Evolutionary conservation across 2,329 filamentous ascomycete species (phyloP).

Genomic region (Pyrenophora teres): DNA sequence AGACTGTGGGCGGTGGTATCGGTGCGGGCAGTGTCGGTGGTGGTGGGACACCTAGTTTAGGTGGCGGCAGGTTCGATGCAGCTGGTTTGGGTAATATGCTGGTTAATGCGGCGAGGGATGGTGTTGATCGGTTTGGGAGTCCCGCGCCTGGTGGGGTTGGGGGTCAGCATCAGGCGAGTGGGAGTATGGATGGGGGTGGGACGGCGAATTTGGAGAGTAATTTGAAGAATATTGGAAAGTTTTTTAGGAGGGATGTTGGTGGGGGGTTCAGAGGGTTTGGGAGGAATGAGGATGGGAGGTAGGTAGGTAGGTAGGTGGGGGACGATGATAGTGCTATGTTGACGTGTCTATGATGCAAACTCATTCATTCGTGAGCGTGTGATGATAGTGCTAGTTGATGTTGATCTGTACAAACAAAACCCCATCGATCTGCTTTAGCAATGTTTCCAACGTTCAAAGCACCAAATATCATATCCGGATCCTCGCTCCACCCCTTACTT

Average conservation of each 20-base stretch:
- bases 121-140: slow-evolving; percentile 76
- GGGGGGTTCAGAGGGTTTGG: slow-evolving; percentile 55
- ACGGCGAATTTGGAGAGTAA: slow-evolving; percentile 83
- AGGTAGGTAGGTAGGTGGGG: neutral
- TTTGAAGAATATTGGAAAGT: slow-evolving; percentile 92
- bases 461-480: no score
- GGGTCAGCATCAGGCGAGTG: slow-evolving; percentile 40
- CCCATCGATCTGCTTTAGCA: no score
- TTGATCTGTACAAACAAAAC: no score
- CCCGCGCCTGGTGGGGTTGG: slow-evolving; percentile 37
- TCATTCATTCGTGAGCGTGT: no score
- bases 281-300: slow-evolving; percentile 38
- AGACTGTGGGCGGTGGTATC: slow-evolving; percentile 44
- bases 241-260: slow-evolving; percentile 87
- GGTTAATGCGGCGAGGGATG: slow-evolving; percentile 84
- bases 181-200: slow-evolving; percentile 42
- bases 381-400: no score
- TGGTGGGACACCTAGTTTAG: slow-evolving; percentile 42
- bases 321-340: no score
- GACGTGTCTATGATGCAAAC: no score
- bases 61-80: slow-evolving; percentile 69
- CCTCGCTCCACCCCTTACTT: no score
- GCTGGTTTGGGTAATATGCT: slow-evolving; percentile 83
- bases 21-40: slow-evolving; percentile 42
- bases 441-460: no score